Evolutionary conservation across 2,329 filamentous ascomycete genomes (phyloP).

Genomic region (Pseudogymnoascus pannorum): DNA sequence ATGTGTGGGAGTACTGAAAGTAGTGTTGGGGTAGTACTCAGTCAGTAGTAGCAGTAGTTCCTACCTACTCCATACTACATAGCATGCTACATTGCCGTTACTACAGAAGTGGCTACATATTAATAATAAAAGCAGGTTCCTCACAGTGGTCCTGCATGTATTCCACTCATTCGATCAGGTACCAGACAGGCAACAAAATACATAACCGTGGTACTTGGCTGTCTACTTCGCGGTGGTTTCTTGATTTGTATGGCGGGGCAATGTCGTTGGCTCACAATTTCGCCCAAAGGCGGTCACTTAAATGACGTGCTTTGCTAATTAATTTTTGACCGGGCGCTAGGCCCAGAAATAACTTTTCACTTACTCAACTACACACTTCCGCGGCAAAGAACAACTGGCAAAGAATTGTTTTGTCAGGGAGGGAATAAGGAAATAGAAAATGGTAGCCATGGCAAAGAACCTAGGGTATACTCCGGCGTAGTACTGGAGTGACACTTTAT

Average conservation of each 20-base stretch:
- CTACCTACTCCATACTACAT: background rate
- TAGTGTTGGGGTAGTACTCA: too few species aligned
- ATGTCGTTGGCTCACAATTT: background rate
- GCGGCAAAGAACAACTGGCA: background rate
- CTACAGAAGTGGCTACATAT: background rate
- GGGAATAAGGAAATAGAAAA: background rate
- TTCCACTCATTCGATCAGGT: background rate
- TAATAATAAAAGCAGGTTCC: background rate
- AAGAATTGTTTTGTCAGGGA: background rate
- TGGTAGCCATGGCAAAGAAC: background rate
- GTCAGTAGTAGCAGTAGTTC: too few species aligned
- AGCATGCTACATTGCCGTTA: background rate
- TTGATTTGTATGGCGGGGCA: background rate
- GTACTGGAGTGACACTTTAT: background rate
- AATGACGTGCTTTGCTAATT: constrained; percentile 5
- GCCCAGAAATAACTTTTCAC: background rate
- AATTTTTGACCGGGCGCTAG: constrained; percentile 3
- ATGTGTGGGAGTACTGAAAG: background rate
- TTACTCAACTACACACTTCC: too few species aligned
- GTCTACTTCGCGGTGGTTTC: background rate
- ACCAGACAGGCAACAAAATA: background rate
- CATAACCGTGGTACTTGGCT: background rate
- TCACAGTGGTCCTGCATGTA: background rate
- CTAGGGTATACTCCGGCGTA: background rate
- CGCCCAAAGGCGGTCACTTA: background rate